Base-by-base conservation (phyloP, 192 early-diverging fungal species). In the Backusella morwellensis region DNA sequence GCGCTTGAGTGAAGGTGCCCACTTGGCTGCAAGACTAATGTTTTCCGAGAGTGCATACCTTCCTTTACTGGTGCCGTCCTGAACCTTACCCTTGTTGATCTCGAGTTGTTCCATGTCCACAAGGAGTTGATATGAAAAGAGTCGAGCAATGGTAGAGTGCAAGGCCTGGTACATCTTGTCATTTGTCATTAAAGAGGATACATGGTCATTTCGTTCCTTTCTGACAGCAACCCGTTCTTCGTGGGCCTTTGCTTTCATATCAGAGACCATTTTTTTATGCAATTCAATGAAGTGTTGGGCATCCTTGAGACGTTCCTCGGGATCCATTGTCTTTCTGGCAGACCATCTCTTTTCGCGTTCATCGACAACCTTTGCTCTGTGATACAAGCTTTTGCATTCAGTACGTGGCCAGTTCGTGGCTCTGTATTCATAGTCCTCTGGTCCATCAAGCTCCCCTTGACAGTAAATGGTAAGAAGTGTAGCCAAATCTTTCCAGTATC, bases 401-500 rank as follows among this genome's bases (percentile, higher is more conserved):
- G 6, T n/a, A 26, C 35, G 56, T 23, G 36, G 35, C 56, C 56
- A 63, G 8, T 26, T 12, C 4, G 63, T n/a, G 9, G 73, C 73
- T 29, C 66, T 74, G 21, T 74, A 74, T 1, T 26, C 6, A 3
- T 4, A 8, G 1, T 0, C 9, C 0, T 40, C 3, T 42, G 26
- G 35, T 4, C n/a, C n/a, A 1, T 66, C 34, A 7, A 38, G 26
- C 35, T 80, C 79, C 14, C 74, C 75, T 11, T 76, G 74, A 8
- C 72, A 56, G 38, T 85, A 79, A 21, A 83, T 79, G 4, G 77
- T 70, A 1, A 85, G 54, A 50, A 80, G 67, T 38, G 79, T 79
- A 21, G 76, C 50, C 29, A 85, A n/a, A 34, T 85, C 84, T 35
- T 85, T 85, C 84, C 84, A 85, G 41, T 81, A 85, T 15, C 84